Percentiles rank a stretch among this genome's conserved stretches.
These are phyloP conservation scores for Hortaea werneckii DNA, from an alignment of 2,329 filamentous ascomycete genomes.

Conservation along the genomic window DNA sequence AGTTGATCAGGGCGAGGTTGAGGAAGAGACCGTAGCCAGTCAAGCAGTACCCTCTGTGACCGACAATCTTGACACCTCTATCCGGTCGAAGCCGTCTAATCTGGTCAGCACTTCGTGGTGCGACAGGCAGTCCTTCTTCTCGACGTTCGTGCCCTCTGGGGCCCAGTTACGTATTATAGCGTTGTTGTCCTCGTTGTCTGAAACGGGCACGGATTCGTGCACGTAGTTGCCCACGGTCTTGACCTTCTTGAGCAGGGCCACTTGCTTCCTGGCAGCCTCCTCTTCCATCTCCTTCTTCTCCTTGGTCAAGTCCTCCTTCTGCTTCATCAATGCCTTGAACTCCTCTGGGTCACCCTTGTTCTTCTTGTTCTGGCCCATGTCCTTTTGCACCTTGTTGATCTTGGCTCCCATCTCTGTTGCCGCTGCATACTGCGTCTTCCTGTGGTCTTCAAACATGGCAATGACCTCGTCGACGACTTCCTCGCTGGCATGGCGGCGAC, in stretches of 20 bases:
- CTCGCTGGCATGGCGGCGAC: constrained; percentile 67
- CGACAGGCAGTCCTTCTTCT: constrained; percentile 70
- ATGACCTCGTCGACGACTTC: constrained; percentile 88
- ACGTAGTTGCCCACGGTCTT: constrained; percentile 85
- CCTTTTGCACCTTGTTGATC: constrained; percentile 83
- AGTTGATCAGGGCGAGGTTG: constrained; percentile 90
- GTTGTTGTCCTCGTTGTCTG: constrained; percentile 80
- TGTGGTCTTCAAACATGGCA: constrained; percentile 73
- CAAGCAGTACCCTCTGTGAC: constrained; percentile 88
- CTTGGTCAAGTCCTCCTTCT: constrained; percentile 69
- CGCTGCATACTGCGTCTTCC: constrained; percentile 46
- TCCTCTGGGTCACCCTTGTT: constrained; percentile 81
- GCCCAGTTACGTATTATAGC: constrained; percentile 65
- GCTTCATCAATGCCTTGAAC: constrained; percentile 63
- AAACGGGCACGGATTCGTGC: constrained; percentile 75
- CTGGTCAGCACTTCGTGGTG: constrained; percentile 89
- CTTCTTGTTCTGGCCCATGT: constrained; percentile 89
- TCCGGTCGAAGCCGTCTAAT: constrained; percentile 86
- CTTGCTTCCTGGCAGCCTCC: constrained; percentile 64
- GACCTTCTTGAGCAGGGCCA: constrained; percentile 63
- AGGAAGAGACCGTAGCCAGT: constrained; percentile 82
- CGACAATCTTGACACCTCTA: constrained; percentile 85
- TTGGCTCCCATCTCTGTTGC: constrained; percentile 70
- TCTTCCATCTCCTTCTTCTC: constrained; percentile 74
- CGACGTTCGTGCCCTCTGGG: constrained; percentile 61